These are phyloP conservation scores for Penicillium polonicum DNA, from an alignment of 2,329 filamentous ascomycete genomes.

Conservation along the genomic window DNA sequence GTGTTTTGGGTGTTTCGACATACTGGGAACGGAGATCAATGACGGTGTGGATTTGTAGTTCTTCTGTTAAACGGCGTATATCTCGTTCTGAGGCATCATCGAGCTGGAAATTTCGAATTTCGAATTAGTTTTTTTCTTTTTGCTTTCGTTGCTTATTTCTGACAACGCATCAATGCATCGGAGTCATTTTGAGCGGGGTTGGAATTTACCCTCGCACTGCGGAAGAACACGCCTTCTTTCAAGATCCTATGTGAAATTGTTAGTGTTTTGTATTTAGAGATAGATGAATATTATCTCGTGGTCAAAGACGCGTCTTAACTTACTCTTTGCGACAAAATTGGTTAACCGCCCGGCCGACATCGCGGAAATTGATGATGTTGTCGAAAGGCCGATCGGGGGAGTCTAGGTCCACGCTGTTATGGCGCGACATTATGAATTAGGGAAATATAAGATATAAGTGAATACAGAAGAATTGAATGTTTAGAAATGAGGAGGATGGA, in stretches of 20 bases:
- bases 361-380: slow-evolving; percentile 71
- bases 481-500: background rate
- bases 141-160: background rate
- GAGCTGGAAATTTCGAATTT: slow-evolving; percentile 29
- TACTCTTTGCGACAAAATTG: slow-evolving; percentile 56
- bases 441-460: background rate
- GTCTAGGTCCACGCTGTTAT: slow-evolving; percentile 35
- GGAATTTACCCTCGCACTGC: slow-evolving; percentile 64
- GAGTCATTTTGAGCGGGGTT: slow-evolving; percentile 1
- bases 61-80: slow-evolving; percentile 56
- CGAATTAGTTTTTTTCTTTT: background rate
- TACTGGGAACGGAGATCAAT: slow-evolving; percentile 78
- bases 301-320: slow-evolving; percentile 15
- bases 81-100: slow-evolving; percentile 72
- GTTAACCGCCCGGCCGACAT: slow-evolving; percentile 70
- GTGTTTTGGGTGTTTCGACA: slow-evolving; percentile 4
- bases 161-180: background rate
- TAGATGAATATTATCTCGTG: background rate
- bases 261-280: background rate
- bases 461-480: background rate
- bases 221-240: slow-evolving; percentile 64
- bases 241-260: slow-evolving; percentile 41
- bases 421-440: slow-evolving; percentile 20
- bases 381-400: slow-evolving; percentile 48
- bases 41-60: slow-evolving; percentile 67